A percentile compares a stretch with the other conserved stretches of the same genome.
These are phyloP conservation scores for Allium fistulosum DNA, from an alignment of 106 monocot genomes.

Conservation along the genomic window DNA sequence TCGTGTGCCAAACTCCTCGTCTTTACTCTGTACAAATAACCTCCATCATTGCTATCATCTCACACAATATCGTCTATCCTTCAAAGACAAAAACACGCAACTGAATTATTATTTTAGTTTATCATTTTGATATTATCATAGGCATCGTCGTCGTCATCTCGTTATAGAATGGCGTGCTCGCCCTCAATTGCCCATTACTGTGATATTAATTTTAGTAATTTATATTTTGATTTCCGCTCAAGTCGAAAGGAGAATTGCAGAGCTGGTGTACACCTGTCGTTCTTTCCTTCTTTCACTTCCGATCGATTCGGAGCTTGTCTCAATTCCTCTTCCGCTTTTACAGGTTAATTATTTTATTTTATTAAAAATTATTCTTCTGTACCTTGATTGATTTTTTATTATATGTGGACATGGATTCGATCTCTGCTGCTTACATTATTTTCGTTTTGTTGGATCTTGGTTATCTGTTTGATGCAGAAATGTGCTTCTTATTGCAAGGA, in stretches of 20 bases:
- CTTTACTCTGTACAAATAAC: too few species aligned
- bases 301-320: slow-evolving; percentile 1
- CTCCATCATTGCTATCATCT: too few species aligned
- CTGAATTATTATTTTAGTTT: too few species aligned
- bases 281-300: not conserved
- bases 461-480: not conserved
- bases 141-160: not conserved
- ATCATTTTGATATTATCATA: too few species aligned
- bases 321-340: not conserved
- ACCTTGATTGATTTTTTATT: not conserved
- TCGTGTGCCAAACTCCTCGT: too few species aligned
- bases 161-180: slow-evolving; percentile 1
- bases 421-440: not conserved
- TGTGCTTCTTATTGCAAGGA: slow-evolving; percentile 1
- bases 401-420: slow-evolving; percentile 4
- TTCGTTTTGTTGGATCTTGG: not conserved
- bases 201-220: not conserved
- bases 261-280: not conserved
- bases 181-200: not conserved
- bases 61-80: too few species aligned
- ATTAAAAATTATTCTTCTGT: not conserved
- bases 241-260: not conserved
- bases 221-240: not conserved
- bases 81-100: too few species aligned
- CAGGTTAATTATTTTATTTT: not conserved